phyloP scores from a whole-genome alignment of 352 stramenopile species.

The Sclerospora graminicola region DNA sequence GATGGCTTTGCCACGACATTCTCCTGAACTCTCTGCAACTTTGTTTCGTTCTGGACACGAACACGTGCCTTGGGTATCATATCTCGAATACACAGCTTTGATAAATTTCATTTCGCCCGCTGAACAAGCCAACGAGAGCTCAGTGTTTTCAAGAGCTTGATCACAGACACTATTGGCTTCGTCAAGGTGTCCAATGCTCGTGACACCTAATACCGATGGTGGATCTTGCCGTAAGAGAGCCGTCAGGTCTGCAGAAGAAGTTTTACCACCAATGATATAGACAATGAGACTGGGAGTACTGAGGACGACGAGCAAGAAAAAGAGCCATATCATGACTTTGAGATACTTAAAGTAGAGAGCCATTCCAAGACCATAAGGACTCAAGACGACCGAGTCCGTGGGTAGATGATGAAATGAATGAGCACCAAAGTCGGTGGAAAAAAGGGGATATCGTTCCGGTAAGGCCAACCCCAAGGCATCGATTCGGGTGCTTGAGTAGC shows the following conservation, averaged over 20 bases:
- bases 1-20: slow-evolving; percentile 32
- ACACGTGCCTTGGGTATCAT: slow-evolving; percentile 50
- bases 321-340: slow-evolving; percentile 79
- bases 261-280: slow-evolving; percentile 55
- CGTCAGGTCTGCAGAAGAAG: slow-evolving; percentile 45
- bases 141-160: slow-evolving; percentile 36
- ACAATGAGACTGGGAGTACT: slow-evolving; percentile 47
- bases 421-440: slow-evolving; percentile 63
- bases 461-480: slow-evolving; percentile 46
- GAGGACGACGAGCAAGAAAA: slow-evolving; percentile 62
- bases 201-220: slow-evolving; percentile 60
- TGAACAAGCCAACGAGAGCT: slow-evolving; percentile 50
- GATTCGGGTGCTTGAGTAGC: slow-evolving; percentile 44
- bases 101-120: slow-evolving; percentile 67
- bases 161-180: slow-evolving; percentile 61
- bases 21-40: slow-evolving; percentile 39
- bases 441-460: slow-evolving; percentile 42
- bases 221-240: slow-evolving; percentile 57
- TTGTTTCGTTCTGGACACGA: slow-evolving; percentile 58
- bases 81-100: slow-evolving; percentile 65
- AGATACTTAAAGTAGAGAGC: slow-evolving; percentile 84
- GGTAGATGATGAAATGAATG: slow-evolving; percentile 66
- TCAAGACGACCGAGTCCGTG: slow-evolving; percentile 66
- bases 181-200: slow-evolving; percentile 66
- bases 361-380: slow-evolving; percentile 66